Conservation (phyloP, 1,139 yeast genomes). For the Debaryomyces robertsiae region DNA sequence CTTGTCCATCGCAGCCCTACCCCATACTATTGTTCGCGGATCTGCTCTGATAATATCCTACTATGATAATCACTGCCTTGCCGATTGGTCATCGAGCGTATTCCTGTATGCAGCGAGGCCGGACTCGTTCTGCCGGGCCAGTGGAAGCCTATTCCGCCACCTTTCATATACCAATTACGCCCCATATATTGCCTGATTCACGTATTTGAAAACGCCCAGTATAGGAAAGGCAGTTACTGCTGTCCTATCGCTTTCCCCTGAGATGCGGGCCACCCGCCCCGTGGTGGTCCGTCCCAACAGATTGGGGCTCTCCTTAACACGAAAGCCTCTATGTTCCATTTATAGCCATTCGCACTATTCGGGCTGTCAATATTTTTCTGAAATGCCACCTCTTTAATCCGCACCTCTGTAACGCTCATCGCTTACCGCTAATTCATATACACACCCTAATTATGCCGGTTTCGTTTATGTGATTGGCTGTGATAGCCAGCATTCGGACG, state of each 20-base stretch:
- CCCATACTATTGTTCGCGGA: slow-evolving; percentile 4
- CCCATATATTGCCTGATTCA: too few relatives aligned
- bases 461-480: not conserved
- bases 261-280: too few relatives aligned
- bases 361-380: too few relatives aligned
- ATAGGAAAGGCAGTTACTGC: too few relatives aligned
- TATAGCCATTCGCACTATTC: too few relatives aligned
- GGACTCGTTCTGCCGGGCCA: slow-evolving; percentile 6
- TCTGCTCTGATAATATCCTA: too few relatives aligned
- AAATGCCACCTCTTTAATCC: not conserved
- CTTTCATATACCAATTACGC: not conserved
- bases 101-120: not conserved
- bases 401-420: slow-evolving; percentile 8
- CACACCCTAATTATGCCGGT: not conserved
- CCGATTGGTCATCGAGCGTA: not conserved
- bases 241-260: too few relatives aligned
- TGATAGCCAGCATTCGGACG: slow-evolving; percentile 3
- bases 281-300: too few relatives aligned
- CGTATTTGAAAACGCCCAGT: too few relatives aligned
- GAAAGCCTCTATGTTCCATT: too few relatives aligned
- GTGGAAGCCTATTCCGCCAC: not conserved
- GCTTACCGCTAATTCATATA: slow-evolving; percentile 5
- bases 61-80: slow-evolving; percentile 2
- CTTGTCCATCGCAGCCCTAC: slow-evolving; percentile 1
- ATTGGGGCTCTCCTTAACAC: too few relatives aligned